phyloP scores from a whole-genome alignment of 1,139 yeast genomes.

The Meyerozyma sp. region DNA sequence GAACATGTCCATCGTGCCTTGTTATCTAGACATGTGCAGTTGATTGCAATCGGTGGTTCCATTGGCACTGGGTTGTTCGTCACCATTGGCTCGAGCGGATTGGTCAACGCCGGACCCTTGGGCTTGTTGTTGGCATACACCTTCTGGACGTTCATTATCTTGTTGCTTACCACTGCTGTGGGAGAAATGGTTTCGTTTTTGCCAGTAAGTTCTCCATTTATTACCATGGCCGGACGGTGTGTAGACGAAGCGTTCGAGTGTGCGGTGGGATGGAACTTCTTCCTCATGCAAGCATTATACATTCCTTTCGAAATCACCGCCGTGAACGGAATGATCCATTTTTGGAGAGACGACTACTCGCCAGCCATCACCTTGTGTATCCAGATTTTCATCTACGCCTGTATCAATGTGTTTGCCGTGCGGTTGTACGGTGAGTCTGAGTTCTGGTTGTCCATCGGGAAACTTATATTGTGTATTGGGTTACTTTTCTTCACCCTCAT shows the following conservation, averaged over 20 bases:
- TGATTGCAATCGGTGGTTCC: constrained; percentile 47
- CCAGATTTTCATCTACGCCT: constrained; percentile 56
- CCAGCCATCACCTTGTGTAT: constrained; percentile 60
- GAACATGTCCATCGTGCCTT: constrained; percentile 5
- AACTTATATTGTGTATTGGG: constrained; percentile 66
- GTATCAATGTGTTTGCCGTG: constrained; percentile 70
- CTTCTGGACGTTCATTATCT: constrained; percentile 47
- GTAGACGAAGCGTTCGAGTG: constrained; percentile 69
- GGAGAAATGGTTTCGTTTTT: constrained; percentile 82
- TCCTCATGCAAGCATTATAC: constrained; percentile 68
- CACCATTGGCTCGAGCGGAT: constrained; percentile 39
- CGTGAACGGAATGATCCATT: constrained; percentile 71
- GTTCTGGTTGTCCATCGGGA: constrained; percentile 74
- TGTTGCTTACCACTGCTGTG: constrained; percentile 59
- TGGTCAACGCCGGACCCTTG: constrained; percentile 44
- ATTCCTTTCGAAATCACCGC: constrained; percentile 82
- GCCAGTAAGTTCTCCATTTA: constrained; percentile 64
- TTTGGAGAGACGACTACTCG: constrained; percentile 72
- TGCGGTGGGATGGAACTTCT: constrained; percentile 77
- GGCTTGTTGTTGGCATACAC: constrained; percentile 38
- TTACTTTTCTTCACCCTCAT: constrained; percentile 67
- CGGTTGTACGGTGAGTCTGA: constrained; percentile 72
- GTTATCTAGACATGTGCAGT: constrained; percentile 37
- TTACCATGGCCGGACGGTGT: constrained; percentile 50
- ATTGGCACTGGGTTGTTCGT: constrained; percentile 48